Percentiles rank a stretch among this genome's conserved stretches.
Conservation (phyloP, 2,329 filamentous ascomycete species). For the Curvularia sp. region DNA sequence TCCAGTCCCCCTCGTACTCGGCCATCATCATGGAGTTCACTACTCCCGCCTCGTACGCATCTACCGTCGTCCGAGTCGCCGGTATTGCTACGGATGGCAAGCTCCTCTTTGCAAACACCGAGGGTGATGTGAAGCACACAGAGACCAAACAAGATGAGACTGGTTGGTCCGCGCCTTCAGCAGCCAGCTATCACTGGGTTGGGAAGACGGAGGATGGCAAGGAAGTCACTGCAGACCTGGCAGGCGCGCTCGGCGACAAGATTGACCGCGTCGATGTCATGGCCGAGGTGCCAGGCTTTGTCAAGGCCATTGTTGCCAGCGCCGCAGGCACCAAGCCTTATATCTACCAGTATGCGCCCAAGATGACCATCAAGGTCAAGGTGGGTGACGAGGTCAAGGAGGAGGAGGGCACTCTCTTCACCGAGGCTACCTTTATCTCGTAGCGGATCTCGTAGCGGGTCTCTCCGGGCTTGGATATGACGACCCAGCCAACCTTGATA, state of each 20-base stretch:
- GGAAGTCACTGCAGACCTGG: conserved; percentile 71
- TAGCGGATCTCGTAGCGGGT: conserved; percentile 69
- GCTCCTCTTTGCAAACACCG: conserved; percentile 74
- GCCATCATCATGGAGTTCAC: conserved; percentile 95
- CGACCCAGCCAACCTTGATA: conserved; percentile 28
- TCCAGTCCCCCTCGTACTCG: conserved; percentile 85
- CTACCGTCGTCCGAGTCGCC: conserved; percentile 82
- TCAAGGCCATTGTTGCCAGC: conserved; percentile 89
- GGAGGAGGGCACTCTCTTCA: conserved; percentile 81
- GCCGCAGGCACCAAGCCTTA: conserved; percentile 94
- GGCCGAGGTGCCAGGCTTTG: conserved; percentile 92
- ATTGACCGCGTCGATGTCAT: conserved; percentile 92
- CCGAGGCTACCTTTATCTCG: conserved; percentile 96
- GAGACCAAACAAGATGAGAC: conserved; percentile 77
- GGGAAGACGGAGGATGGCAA: conserved; percentile 81
- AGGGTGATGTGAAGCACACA: conserved; percentile 72
- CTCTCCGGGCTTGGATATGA: conserved; percentile 22
- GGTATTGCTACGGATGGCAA: conserved; percentile 81
- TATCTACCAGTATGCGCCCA: conserved; percentile 90
- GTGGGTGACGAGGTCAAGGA: conserved; percentile 78
- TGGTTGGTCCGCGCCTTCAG: conserved; percentile 86
- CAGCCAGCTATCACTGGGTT: conserved; percentile 77
- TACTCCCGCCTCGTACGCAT: conserved; percentile 90
- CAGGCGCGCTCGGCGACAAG: conserved; percentile 71
- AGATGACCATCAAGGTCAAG: conserved; percentile 80